phyloP scores from a whole-genome alignment of 495 filamentous ascomycete species.

The Saxophila tyrrhenica region DNA sequence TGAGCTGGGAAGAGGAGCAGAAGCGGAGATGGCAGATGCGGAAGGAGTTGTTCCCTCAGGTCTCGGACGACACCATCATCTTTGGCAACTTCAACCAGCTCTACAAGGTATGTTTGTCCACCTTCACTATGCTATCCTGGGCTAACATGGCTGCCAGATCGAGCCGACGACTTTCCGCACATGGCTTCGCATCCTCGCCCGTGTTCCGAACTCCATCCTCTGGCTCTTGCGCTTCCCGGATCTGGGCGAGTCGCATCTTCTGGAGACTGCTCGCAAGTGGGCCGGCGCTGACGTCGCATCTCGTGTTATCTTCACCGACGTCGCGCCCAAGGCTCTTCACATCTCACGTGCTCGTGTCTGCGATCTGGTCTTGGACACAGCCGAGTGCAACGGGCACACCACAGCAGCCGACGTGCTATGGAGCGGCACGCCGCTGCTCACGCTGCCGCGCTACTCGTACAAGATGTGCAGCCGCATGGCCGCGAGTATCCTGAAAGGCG shows the following conservation, averaged over 20 bases:
- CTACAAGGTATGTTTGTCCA: slow-evolving; percentile 92
- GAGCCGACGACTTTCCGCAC: slow-evolving; percentile 94
- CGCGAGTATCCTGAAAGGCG: slow-evolving; percentile 82
- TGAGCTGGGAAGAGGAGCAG: slow-evolving; percentile 82
- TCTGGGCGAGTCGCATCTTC: slow-evolving; percentile 75
- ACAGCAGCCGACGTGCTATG: slow-evolving; percentile 94
- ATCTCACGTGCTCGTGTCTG: slow-evolving; percentile 84
- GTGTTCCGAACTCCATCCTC: slow-evolving; percentile 75
- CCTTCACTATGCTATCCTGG: too few species aligned
- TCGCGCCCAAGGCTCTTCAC: slow-evolving; percentile 88
- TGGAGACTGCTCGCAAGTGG: slow-evolving; percentile 69
- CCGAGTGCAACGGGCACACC: slow-evolving; percentile 97
- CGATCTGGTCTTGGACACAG: slow-evolving; percentile 93
- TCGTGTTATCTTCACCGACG: slow-evolving; percentile 94
- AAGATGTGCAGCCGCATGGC: slow-evolving; percentile 99
- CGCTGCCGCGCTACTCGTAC: slow-evolving; percentile 85
- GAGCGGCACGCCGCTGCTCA: slow-evolving; percentile 89
- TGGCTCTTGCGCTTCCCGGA: slow-evolving; percentile 98
- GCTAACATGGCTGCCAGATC: slow-evolving; percentile 47
- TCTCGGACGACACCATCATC: slow-evolving; percentile 78
- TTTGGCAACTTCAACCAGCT: slow-evolving; percentile 98
- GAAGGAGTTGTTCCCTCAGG: slow-evolving; percentile 79
- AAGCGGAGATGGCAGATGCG: slow-evolving; percentile 81
- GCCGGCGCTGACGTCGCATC: slow-evolving; percentile 74
- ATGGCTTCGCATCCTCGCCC: slow-evolving; percentile 88